Percentiles rank a stretch among this genome's conserved stretches.
phyloP scores from a whole-genome alignment of 1,139 yeast species.

The Sugiyamaella grinbergsii region DNA sequence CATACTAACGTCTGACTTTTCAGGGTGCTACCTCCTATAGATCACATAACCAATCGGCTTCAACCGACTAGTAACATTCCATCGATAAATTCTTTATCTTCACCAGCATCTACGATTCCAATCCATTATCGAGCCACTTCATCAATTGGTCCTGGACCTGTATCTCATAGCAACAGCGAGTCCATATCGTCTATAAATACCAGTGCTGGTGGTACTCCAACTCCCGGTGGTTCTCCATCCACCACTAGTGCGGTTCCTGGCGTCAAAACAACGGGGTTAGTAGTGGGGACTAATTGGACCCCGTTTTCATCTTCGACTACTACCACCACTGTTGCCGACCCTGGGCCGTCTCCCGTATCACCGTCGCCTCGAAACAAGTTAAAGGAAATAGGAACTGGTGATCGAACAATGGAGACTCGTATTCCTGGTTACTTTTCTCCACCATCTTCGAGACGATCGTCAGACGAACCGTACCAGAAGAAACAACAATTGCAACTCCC shows the following conservation, averaged over 20 bases:
- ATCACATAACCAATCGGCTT: slow-evolving; percentile 22
- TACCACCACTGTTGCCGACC: neutral
- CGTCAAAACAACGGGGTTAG: neutral
- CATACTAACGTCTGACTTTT: neutral
- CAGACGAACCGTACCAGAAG: slow-evolving; percentile 20
- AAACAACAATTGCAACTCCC: neutral
- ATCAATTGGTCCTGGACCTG: slow-evolving; percentile 3
- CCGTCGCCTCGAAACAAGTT: slow-evolving; percentile 3
- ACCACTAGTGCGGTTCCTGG: neutral
- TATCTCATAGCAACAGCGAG: slow-evolving; percentile 3
- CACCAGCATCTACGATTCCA: slow-evolving; percentile 16
- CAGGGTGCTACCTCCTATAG: slow-evolving; percentile 22
- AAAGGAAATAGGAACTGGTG: neutral
- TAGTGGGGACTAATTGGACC: slow-evolving; percentile 6
- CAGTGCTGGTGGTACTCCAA: neutral
- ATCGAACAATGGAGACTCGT: slow-evolving; percentile 1
- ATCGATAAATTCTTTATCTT: slow-evolving; percentile 6
- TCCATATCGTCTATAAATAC: neutral
- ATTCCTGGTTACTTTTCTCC: slow-evolving; percentile 26
- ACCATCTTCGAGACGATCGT: slow-evolving; percentile 25
- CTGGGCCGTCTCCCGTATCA: slow-evolving; percentile 11
- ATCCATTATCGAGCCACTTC: slow-evolving; percentile 10
- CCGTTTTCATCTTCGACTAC: neutral
- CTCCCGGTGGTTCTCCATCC: neutral
- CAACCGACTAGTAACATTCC: slow-evolving; percentile 4